Evolutionary conservation across 139 green algal genomes (phyloP), one percentile per base, ranked within the genome.

Genomic region (Chlorella sp.): DNA sequence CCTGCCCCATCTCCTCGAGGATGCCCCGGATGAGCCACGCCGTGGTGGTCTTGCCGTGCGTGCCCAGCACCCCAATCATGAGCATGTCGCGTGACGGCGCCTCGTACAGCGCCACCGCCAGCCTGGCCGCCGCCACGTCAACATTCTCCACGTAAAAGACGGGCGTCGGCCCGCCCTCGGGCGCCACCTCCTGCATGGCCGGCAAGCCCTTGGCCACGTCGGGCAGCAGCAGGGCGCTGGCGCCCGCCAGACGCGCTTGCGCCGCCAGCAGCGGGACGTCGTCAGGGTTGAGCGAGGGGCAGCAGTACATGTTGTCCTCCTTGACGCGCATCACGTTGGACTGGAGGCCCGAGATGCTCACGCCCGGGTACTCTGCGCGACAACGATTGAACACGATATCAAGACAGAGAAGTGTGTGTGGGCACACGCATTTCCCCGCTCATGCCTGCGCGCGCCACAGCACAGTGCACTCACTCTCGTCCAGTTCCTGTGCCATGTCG

Each of bases 31-130:
- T 79, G 27, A 99, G 82, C 91, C 94, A 98, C 29, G 84, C 80
- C 0, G 86, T 88, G 1, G 94, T 98, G n/a, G 92, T 98, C 87
- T 99, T 99, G 69, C 96, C 96, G 50, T 83, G 80, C 26, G 77
- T 91, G 31, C 95, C 95, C 36, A 88, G 82, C 24, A 98, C 70
- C 29, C 81, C 92, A 14, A 97, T 74, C 2, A 81, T 76, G n/a
- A 78, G 73, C 79, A 91, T 77, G 33, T 71, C 71, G 14, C 59
- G 63, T 0, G 75, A 81, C 2, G 87, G 86, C 20, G 60, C 68
- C 31, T 88, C 83, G 72, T 92, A 94, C 69, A 94, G 93, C 0
- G 88, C 86, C 2, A 74, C 76, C 26, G 88, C 87, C 24, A 93
- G 64, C 0, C 77, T 61, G 27, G 77, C 36, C 26, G 80, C 62